Base-by-base conservation (phyloP, 176 grass and related monocot species). In the Triticum urartu region DNA sequence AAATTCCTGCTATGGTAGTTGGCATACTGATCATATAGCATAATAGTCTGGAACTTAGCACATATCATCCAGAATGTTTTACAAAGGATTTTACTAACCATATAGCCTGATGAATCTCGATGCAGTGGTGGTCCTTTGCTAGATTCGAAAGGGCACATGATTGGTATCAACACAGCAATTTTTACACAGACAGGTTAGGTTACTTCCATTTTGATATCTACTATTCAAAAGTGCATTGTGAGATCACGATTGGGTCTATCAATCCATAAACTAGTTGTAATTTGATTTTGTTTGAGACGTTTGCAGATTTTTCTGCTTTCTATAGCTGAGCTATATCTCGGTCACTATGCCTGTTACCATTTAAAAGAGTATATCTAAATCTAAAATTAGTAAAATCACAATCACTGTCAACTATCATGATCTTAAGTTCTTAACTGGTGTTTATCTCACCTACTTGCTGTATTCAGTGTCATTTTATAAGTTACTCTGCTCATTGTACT, bases 151-250 rank as follows among this genome's bases (percentile, higher is more conserved):
- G 94, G 94, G 79, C 89, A 94, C 84, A 85, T 99, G 94, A 87
- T 96, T 83, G 97, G 94, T 67, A 99, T 99, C 68, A 99, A 99
- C 79, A 96, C 94, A 72, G 97, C 97, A 82, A 99, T 99, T 88
- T 99, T 99, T 72, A 99, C 97, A 83, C 92, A 94, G 62, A 99
- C 97, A 79, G 94, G 94, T 98, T 80, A 80, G 78, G 25, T 25
- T 78, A 26, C 25, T 82, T 42, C 10, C 21, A 63, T 69, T 58
- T 76, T 81, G 15, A 3, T 2, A 68, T 73, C 11, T 34, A 21
- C 82, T 47, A 36, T 48, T 82, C 4, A 43, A 87, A 58, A 75
- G 9, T 12, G 11, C 11, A 54, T 34, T 76, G 30, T 11, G 18
- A 56, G 68, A 78, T 62, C 80, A 83, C 79, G 39, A 70, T 36